Base-by-base conservation (phyloP, 2,329 filamentous ascomycete genomes). In the Ophiosphaerella narmari region DNA sequence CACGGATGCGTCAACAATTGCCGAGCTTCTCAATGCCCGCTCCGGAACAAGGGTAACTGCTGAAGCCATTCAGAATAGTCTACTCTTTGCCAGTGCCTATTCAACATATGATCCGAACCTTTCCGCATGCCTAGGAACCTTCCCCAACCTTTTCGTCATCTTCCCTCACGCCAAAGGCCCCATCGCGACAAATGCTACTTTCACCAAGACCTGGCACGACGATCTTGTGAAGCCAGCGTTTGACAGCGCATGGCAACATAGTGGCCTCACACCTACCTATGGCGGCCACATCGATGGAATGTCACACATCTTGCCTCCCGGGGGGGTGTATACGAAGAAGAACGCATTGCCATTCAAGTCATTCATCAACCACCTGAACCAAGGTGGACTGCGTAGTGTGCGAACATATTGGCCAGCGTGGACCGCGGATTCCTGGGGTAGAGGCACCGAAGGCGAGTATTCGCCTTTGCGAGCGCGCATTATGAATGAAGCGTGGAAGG, bases 161-260 rank as follows among this genome's bases (percentile, higher is more conserved):
- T 66, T 66, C 13, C 63, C 61, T 11, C 38, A 60, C 14, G 37
- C 44, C 1, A 14, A n/a, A 7, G 44, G 34, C n/a, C 29, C 14
- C 29, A 7, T 46, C 6, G 33, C 37, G 9, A 23, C 8, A 23
- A 24, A 52, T 24, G 49, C 34, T 9, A 14, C 11, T 1, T 62
- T 66, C 45, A 46, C 63, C 21, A 36, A 38, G 7, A 43, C 52
- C 16, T 65, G 60, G 60, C 59, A 63, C 46, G 52, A 63, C 7
- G 42, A 60, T 1, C 52, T 66, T 4, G 41, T 66, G 13, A 55
- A 50, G 16, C 61, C 61, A 1, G 57, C 60, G 1, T 63, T 63
- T 41, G 49, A 63, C 26, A 26, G 29, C 13, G 57, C 62, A 3
- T 66, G 57, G 61, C 38, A 40, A 7, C 40, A 55, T 14, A 54